Base-by-base conservation (phyloP, 2,329 filamentous ascomycete genomes). In the Penicillium sp. region DNA sequence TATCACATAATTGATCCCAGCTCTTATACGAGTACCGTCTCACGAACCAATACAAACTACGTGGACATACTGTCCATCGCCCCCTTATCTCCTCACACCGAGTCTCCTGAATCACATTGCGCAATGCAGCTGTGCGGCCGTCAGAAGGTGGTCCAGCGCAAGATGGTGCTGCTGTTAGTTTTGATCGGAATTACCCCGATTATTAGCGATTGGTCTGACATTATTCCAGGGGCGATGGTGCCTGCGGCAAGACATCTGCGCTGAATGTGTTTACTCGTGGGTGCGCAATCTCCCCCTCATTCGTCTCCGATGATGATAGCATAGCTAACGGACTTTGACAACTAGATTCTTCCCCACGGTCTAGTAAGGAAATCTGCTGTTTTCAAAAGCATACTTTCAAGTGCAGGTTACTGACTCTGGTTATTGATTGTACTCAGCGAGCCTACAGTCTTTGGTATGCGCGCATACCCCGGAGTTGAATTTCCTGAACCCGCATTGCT, bases 201-300 rank as follows among this genome's bases (percentile, higher is more conserved):
- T 13, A 29, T 50, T 43, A 35, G 24, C 22, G 42, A 62, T 32
- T 51, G 53, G 55, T 42, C 64, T 71, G 59, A 67, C 60, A 40
- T 52, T 42, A 48, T 51, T 55, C 59, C 66, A 96, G 92, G 72
- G 93, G 93, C 69, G 93, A 97, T 74, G 93, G 93, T 82, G 93
- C 93, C 67, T 95, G 89, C 76, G 93, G 93, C 72, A 99, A 99
- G 83, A 99, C 94, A 53, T 97, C 92, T 63, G 78, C 97, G 70
- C 79, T 99, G 69, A 99, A 99, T 74, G 94, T 99, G 74, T 99
- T 99, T 79, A 99, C 94, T 66, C 87, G 93, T 89, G 93, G 93
- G 89, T 95, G 79, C 67, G 85, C 58, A 56, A 48, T 43, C 48
- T 51, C 52, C 54, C 56, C 47, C 50, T 43, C 50, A 43, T 50